Evolutionary conservation across 306 rosid species (phyloP).

Genomic region (Cucurbita pepo): DNA sequence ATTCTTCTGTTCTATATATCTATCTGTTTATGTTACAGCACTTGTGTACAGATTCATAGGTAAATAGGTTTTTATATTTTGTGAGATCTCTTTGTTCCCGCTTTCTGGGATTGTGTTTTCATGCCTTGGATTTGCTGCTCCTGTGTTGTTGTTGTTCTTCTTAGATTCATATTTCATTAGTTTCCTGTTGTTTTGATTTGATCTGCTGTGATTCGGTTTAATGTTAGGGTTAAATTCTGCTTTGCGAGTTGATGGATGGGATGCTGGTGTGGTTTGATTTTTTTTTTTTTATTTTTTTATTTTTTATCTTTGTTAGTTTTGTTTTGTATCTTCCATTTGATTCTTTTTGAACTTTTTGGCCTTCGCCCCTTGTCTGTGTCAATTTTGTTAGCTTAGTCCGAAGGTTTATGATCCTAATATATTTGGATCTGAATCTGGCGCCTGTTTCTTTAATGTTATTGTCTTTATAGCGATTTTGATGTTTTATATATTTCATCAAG

Average conservation of each 20-base stretch:
- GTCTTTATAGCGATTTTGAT: neutral
- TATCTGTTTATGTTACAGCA: neutral
- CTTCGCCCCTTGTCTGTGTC: fast-evolving
- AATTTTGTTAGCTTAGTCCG: too few species aligned
- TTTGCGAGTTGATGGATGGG: neutral
- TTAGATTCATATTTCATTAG: neutral
- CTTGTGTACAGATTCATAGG: neutral
- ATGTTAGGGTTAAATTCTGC: neutral
- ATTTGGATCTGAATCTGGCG: neutral
- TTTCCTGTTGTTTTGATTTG: neutral
- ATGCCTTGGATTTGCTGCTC: neutral
- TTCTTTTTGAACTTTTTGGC: neutral
- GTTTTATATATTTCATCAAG: neutral
- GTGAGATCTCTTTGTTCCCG: neutral
- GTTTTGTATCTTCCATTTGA: neutral
- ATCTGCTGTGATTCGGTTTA: neutral
- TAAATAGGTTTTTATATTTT: neutral
- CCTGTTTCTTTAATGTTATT: neutral
- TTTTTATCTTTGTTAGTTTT: neutral
- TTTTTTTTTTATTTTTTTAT: too few species aligned
- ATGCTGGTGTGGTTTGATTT: neutral
- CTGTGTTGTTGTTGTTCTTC: neutral
- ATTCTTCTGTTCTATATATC: neutral
- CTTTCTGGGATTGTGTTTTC: neutral
- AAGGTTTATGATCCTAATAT: neutral